phyloP scores from a whole-genome alignment of 306 rosid genomes.

The Vigna mungo region DNA sequence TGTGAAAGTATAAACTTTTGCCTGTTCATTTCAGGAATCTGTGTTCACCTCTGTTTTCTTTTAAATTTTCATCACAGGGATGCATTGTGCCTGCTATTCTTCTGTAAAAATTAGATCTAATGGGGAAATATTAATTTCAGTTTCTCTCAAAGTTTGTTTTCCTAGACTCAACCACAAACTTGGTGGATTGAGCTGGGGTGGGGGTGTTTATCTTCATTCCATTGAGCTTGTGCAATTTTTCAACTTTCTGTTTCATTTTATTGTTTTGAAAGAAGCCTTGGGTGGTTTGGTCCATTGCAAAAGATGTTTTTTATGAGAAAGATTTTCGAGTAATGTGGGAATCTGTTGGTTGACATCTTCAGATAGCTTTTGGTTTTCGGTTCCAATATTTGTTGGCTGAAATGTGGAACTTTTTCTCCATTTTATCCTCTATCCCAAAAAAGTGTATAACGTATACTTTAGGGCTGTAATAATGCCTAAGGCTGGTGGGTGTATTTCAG shows the following conservation, averaged over 20 bases:
- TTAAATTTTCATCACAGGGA: not conserved
- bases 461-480: too few species aligned
- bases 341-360: not conserved
- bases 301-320: not conserved
- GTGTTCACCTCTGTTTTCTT: constrained; percentile 4
- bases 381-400: not conserved
- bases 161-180: not conserved
- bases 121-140: not conserved
- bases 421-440: not conserved
- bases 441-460: not conserved
- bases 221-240: not conserved
- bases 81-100: not conserved
- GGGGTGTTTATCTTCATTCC: constrained; percentile 3
- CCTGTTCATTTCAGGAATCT: constrained; percentile 30
- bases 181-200: not conserved
- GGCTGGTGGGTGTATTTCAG: not conserved
- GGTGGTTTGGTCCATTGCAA: constrained; percentile 18
- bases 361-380: not conserved
- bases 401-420: not conserved
- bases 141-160: constrained; percentile 13
- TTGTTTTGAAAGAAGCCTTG: constrained; percentile 1
- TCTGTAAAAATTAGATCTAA: constrained; percentile 39
- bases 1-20: constrained; percentile 1
- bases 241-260: not conserved
- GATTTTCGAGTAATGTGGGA: constrained; percentile 5